Conservation (phyloP, 352 stramenopile species). For the Pythium rhizo-oryzae region DNA sequence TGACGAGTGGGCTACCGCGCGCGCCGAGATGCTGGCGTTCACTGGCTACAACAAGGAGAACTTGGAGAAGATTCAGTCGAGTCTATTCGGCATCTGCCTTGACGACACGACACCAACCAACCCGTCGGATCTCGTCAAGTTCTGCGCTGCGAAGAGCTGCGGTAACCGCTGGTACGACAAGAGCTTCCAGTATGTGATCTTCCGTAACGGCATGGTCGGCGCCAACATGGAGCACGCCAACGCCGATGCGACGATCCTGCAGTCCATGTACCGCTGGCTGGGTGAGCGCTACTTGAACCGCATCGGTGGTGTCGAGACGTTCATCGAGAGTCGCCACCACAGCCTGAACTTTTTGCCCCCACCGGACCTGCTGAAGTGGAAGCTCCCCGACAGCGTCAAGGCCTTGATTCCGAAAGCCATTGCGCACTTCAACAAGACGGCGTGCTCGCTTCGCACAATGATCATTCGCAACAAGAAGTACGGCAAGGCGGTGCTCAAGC, state of each 20-base stretch:
- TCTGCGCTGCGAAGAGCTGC: slow-evolving; percentile 53
- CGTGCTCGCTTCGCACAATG: slow-evolving; percentile 74
- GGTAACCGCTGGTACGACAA: slow-evolving; percentile 97
- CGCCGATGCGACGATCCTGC: slow-evolving; percentile 92
- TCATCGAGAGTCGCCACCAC: slow-evolving; percentile 61
- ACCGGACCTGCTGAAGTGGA: slow-evolving; percentile 58
- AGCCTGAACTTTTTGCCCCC: slow-evolving; percentile 57
- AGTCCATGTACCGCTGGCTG: slow-evolving; percentile 66
- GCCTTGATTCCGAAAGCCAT: slow-evolving; percentile 54
- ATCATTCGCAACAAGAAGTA: slow-evolving; percentile 86
- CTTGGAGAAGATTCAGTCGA: slow-evolving; percentile 87
- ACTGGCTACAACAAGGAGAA: slow-evolving; percentile 53
- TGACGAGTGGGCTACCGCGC: slow-evolving; percentile 86
- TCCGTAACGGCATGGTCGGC: slow-evolving; percentile 91
- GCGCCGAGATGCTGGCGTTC: slow-evolving; percentile 62
- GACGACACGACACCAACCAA: slow-evolving; percentile 57
- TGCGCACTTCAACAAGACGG: slow-evolving; percentile 64
- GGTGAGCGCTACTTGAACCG: slow-evolving; percentile 64
- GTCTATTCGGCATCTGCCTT: slow-evolving; percentile 90
- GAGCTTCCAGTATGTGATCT: slow-evolving; percentile 94
- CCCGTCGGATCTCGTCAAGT: slow-evolving; percentile 51
- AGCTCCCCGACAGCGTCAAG: slow-evolving; percentile 41
- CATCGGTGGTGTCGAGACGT: slow-evolving; percentile 64
- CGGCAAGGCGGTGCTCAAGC: slow-evolving; percentile 81
- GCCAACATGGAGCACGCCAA: slow-evolving; percentile 95